Evolutionary conservation across 805 yeast genomes (phyloP), one percentile per base, ranked within the genome.

Genomic region (Wickerhamiella australiensis): DNA sequence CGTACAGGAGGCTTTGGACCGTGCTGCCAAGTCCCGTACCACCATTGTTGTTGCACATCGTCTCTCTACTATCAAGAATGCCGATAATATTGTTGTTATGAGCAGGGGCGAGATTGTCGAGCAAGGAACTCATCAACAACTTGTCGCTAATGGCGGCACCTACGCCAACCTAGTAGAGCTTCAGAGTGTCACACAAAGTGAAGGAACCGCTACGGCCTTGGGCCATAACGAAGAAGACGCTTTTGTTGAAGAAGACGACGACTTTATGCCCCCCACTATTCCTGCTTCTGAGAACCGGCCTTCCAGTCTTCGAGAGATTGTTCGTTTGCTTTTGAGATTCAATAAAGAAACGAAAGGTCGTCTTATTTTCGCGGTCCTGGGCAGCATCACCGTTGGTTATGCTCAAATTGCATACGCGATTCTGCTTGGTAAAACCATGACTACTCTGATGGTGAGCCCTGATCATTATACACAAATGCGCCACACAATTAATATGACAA

Each of bases 31-130:
- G 12, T 37, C 49, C n/a, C 46, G 58, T n/a, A 72, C 76, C 5
- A 69, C 79, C 3, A 69, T 72, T 41, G 68, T 67, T 53, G 72
- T 72, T 52, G 77, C 77, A 5, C 77, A 72, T 54, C 57, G 77
- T 49, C 63, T 72, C 49, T 65, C 72, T 0, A 72, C 77, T 0
- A 72, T 72, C 44, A 64, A 63, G 47, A 72, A 72, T 53, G 73
- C 77, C 52, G 71, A 70, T 35, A 51, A 72, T 44, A 65, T 74
- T 3, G 65, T 74, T 42, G 77, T 73, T 13, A 60, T 74, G 50
- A 49, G 55, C 3, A 60, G 62, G 23, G 71, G 76, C 4, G 73
- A 68, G 49, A 75, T 73, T 52, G 72, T 61, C n/a, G 71, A 68
- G 54, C 61, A 57, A 38, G 71, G 71, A 9, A 56, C 55, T 6